Evolutionary conservation across 257 asterid genomes (phyloP).

Genomic region (Forsythia suspensa): DNA sequence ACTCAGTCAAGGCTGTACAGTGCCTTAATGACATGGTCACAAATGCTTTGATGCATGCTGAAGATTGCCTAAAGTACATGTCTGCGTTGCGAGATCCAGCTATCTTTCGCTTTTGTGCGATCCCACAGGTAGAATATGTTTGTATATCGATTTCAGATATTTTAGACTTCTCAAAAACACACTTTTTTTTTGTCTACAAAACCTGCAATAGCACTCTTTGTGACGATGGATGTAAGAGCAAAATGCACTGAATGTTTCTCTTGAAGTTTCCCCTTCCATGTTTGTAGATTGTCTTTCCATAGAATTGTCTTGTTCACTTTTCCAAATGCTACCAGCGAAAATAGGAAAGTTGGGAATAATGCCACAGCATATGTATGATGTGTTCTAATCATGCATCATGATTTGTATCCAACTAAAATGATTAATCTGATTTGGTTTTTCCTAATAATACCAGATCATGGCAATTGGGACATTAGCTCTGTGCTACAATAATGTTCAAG

Average conservation of each 20-base stretch:
- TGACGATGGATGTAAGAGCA: neutral
- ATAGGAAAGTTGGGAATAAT: neutral
- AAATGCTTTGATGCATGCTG: constrained; percentile 77
- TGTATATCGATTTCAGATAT: constrained; percentile 2
- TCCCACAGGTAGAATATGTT: constrained; percentile 77
- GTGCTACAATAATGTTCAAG: constrained; percentile 91
- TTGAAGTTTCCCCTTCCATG: neutral
- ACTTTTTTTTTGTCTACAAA: neutral
- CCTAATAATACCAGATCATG: constrained; percentile 68
- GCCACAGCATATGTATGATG: neutral
- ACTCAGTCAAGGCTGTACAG: constrained; percentile 87
- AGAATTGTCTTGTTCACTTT: neutral
- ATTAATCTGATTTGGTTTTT: constrained; percentile 24
- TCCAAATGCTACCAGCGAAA: neutral
- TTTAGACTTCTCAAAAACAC: constrained; percentile 10
- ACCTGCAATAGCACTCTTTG: neutral
- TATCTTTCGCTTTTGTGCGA: constrained; percentile 89
- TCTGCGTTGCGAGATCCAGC: constrained; percentile 70
- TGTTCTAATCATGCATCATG: neutral
- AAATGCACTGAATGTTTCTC: neutral
- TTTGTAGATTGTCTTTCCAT: neutral
- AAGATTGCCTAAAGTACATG: constrained; percentile 81
- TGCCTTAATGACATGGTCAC: constrained; percentile 98
- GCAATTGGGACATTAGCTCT: constrained; percentile 94
- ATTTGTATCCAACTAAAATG: constrained; percentile 1